Evolutionary conservation across 768 basidiomycete species (phyloP), one percentile per base, ranked within the genome.

Genomic region (Lentinus tigrinus): DNA sequence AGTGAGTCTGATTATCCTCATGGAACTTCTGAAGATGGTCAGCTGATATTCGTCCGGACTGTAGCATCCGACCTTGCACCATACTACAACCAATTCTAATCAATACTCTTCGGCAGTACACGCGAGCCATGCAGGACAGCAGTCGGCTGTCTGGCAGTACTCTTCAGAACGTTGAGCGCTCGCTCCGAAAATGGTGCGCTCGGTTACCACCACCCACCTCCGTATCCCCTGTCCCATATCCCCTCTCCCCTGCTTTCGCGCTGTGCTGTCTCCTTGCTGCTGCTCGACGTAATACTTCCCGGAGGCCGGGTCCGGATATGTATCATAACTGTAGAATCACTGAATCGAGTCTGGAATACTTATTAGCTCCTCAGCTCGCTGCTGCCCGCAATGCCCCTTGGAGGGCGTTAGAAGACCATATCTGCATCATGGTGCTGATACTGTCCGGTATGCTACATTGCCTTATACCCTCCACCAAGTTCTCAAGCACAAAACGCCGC

Each of bases 1-100:
- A 67, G 80, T 67, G 39, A 4, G 28, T 51, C 44, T 54, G 28
- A 37, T 34, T 8, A 26, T 31, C 49, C 27, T 4, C 13, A 14
- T 16, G 26, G 28, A 47, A 49, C 46, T 37, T 34, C 5, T 31
- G 6, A 38, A 2, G n/a, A 2, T 13, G 8, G 21, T 46, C 43
- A 46, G 19, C 43, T 46, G 23, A 46, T 24, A 19, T 14, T 19
- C 21, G 8, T 27, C n/a, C 36, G 31, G 2, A 11, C 9, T 10
- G 36, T 47, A 56, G 60, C 54, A 56, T 39, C 13, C 39, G 23
- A 52, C 26, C 21, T 46, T 52, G 11, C 59, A 60, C 9, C 26
- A 55, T 23, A 10, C 59, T 24, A 23, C 59, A 13, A 13, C 54
- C 14, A 43, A 44, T 31, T 16, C 38, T 21, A 52, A 23, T 52